A percentile compares a stretch with the other conserved stretches of the same genome.
These are phyloP conservation scores for Bassia scoparia DNA, from an alignment of 148 eudicot species.

Conservation along the genomic window DNA sequence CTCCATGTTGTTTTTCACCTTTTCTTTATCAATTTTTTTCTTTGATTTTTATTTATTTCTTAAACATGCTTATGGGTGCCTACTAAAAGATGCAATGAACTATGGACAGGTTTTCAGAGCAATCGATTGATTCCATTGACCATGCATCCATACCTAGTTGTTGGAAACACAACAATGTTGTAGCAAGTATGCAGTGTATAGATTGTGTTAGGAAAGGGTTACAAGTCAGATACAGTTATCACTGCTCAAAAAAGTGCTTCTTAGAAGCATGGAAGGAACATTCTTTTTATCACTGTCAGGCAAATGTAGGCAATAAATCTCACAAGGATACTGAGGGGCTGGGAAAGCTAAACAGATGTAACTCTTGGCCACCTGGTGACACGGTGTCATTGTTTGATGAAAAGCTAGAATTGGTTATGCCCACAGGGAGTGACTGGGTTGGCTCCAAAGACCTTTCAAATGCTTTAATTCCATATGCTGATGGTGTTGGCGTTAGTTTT, in stretches of 20 bases:
- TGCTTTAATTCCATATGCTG: slow-evolving; percentile 60
- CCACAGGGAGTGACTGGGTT: slow-evolving; percentile 33
- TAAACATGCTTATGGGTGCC: not conserved
- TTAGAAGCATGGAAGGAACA: slow-evolving; percentile 69
- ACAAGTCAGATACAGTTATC: slow-evolving; percentile 54
- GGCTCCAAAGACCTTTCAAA: slow-evolving; percentile 40
- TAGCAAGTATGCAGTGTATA: slow-evolving; percentile 60
- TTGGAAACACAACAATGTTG: slow-evolving; percentile 49
- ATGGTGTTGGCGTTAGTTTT: slow-evolving; percentile 68
- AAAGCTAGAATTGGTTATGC: slow-evolving; percentile 29
- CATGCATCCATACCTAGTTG: slow-evolving; percentile 23
- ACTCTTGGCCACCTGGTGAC: slow-evolving; percentile 34
- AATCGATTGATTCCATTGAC: not conserved
- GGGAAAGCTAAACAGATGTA: slow-evolving; percentile 43
- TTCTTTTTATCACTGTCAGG: slow-evolving; percentile 48
- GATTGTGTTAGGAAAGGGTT: slow-evolving; percentile 64
- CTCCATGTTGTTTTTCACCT: no score
- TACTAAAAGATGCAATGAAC: slow-evolving; percentile 8
- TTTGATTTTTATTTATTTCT: not conserved
- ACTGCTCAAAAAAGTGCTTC: slow-evolving; percentile 63
- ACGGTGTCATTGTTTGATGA: slow-evolving; percentile 33
- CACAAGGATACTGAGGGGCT: slow-evolving; percentile 33
- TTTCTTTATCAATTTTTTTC: not conserved
- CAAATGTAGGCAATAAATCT: slow-evolving; percentile 32
- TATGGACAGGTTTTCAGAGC: slow-evolving; percentile 21